Conservation (phyloP, 2,329 filamentous ascomycete genomes). For the Aspergillus unguis region DNA sequence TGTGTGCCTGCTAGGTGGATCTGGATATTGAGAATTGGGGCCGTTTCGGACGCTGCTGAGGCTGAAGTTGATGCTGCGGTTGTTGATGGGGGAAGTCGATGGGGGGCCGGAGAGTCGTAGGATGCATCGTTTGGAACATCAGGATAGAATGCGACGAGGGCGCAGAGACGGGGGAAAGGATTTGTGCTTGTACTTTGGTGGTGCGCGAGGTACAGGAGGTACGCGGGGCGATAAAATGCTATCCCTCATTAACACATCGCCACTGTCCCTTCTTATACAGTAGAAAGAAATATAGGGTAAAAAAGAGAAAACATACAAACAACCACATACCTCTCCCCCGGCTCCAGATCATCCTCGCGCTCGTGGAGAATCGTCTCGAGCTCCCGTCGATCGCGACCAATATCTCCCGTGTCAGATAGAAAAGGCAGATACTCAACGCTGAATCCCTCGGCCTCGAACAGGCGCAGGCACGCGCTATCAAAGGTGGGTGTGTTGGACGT, state of each 20-base stretch:
- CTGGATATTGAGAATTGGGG: conserved; percentile 44
- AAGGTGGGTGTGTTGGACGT: conserved; percentile 41
- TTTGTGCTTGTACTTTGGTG: conserved; percentile 48
- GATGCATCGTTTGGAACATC: background rate
- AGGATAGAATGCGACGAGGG: conserved; percentile 59
- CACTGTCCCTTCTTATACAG: background rate
- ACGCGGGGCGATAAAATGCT: conserved; percentile 58
- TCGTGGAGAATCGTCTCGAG: conserved; percentile 49
- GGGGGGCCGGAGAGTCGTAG: background rate
- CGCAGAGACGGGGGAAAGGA: conserved; percentile 55
- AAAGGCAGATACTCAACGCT: conserved; percentile 54
- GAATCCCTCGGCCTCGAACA: conserved; percentile 59
- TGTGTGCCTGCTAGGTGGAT: conserved; percentile 54
- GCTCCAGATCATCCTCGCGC: conserved; percentile 52
- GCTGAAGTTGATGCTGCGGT: conserved; percentile 10
- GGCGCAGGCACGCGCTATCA: conserved; percentile 50
- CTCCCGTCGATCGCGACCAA: conserved; percentile 49
- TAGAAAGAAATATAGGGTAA: too few species aligned
- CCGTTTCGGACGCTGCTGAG: conserved; percentile 11
- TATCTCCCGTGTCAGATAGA: conserved; percentile 15
- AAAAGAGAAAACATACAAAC: conserved; percentile 45
- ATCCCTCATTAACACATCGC: background rate
- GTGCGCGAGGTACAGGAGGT: conserved; percentile 49
- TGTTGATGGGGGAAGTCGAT: conserved; percentile 23
- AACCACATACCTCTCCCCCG: conserved; percentile 57